Evolutionary conservation across 352 stramenopile species (phyloP).

Genomic region (Globisporangium spiculum): DNA sequence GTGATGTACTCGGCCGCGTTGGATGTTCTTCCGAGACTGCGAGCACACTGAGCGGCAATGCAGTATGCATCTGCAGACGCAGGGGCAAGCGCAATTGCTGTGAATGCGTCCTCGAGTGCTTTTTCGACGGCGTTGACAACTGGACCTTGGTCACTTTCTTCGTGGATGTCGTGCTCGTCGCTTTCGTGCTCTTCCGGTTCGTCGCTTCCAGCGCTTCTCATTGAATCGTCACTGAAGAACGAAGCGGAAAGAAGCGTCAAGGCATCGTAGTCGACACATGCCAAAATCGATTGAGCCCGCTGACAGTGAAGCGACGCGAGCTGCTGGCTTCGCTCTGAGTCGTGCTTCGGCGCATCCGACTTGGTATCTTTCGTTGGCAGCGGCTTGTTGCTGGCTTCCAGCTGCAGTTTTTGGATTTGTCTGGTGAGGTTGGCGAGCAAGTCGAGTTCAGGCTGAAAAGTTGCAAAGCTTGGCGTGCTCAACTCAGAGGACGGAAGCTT

Average conservation of each 20-base stretch:
- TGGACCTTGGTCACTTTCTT: slow-evolving; percentile 4
- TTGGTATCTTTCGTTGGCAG: neutral
- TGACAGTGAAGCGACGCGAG: slow-evolving; percentile 32
- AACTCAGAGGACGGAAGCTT: neutral
- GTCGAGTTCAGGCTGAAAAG: slow-evolving; percentile 6
- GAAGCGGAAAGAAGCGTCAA: slow-evolving; percentile 19
- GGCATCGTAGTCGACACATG: slow-evolving; percentile 41
- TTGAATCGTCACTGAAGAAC: slow-evolving; percentile 1
- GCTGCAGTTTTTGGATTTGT: slow-evolving; percentile 11
- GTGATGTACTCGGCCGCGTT: slow-evolving; percentile 28
- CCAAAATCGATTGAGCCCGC: slow-evolving; percentile 33
- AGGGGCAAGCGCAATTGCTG: slow-evolving; percentile 20
- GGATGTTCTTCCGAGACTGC: slow-evolving; percentile 32
- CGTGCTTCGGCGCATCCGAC: neutral
- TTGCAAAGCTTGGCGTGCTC: neutral
- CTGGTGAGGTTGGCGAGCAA: slow-evolving; percentile 8
- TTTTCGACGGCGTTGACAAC: slow-evolving; percentile 33
- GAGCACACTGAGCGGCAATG: slow-evolving; percentile 37
- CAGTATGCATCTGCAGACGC: slow-evolving; percentile 18
- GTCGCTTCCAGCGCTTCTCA: slow-evolving; percentile 19
- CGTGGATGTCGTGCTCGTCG: neutral
- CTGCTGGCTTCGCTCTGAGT: slow-evolving; percentile 11
- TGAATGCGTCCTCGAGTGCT: slow-evolving; percentile 36
- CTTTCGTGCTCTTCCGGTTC: slow-evolving; percentile 11
- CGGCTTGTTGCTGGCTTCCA: neutral